phyloP scores from a whole-genome alignment of 495 filamentous ascomycete genomes.

The Annulohypoxylon maeteangense region DNA sequence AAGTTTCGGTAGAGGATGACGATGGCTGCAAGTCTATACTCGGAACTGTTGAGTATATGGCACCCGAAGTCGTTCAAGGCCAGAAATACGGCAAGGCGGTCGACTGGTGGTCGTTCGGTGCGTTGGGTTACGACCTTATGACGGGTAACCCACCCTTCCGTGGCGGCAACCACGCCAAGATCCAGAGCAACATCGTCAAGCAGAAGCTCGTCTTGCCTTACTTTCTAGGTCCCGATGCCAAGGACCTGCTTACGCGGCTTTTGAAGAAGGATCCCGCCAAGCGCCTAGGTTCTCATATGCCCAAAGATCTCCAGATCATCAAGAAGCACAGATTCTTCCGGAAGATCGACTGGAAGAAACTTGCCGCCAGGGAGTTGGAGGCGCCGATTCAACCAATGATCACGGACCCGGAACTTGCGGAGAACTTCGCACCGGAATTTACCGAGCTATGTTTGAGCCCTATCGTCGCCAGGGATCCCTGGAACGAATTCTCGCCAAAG shows the following conservation, averaged over 20 bases:
- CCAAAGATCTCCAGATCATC: conserved; percentile 83
- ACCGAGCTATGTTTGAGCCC: conserved; percentile 86
- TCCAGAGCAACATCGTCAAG: conserved; percentile 91
- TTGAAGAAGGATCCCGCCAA: conserved; percentile 91
- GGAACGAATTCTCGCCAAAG: conserved; percentile 48
- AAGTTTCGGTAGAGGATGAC: conserved; percentile 86
- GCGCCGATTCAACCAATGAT: conserved; percentile 92
- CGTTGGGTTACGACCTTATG: conserved; percentile 89
- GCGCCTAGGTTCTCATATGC: conserved; percentile 86
- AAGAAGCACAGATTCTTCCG: conserved; percentile 97
- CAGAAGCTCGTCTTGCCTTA: conserved; percentile 88
- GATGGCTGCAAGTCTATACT: conserved; percentile 85
- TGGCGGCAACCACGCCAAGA: conserved; percentile 89
- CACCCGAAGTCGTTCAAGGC: conserved; percentile 88
- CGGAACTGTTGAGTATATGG: conserved; percentile 98
- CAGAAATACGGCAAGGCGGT: conserved; percentile 90
- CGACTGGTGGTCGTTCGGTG: conserved; percentile 98
- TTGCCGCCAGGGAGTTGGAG: conserved; percentile 79
- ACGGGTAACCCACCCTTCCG: conserved; percentile 90
- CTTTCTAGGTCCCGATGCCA: conserved; percentile 87
- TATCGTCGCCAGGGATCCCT: conserved; percentile 58
- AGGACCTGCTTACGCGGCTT: conserved; percentile 88
- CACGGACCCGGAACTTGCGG: conserved; percentile 92
- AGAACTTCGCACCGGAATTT: conserved; percentile 93
- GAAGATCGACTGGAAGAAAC: conserved; percentile 89